Conservation (phyloP, 1,139 yeast genomes). For the Debaryomyces psychrophilus region DNA sequence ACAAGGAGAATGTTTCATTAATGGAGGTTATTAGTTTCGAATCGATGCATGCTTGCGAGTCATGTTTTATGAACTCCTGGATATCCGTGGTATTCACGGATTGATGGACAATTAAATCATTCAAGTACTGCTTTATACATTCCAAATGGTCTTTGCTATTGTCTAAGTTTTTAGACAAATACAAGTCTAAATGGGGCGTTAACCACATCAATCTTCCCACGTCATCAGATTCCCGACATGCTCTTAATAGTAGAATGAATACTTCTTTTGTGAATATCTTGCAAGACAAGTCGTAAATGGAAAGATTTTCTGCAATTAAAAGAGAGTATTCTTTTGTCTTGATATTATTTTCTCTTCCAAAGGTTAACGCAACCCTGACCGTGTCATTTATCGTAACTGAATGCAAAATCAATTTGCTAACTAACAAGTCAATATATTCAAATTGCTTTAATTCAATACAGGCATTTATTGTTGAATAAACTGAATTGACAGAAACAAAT, state of each 20-base stretch:
- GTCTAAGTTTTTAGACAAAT: constrained; percentile 19
- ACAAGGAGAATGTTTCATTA: constrained; percentile 20
- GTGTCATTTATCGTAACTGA: constrained; percentile 21
- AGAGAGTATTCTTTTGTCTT: constrained; percentile 13
- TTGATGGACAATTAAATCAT: constrained; percentile 5
- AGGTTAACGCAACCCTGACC: constrained; percentile 21
- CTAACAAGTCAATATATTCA: constrained; percentile 36
- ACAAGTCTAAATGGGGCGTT: constrained; percentile 41
- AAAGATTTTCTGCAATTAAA: constrained; percentile 18
- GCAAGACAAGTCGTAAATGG: constrained; percentile 18
- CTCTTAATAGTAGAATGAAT: constrained; percentile 29
- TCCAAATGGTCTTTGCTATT: constrained; percentile 14
- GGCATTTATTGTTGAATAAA: constrained; percentile 34
- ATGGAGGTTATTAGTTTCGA: constrained; percentile 18
- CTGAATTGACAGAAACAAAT: constrained; percentile 19
- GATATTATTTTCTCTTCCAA: constrained; percentile 13
- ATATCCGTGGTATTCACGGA: not conserved
- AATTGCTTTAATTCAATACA: constrained; percentile 33
- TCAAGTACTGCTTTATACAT: constrained; percentile 11
- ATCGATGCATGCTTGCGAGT: constrained; percentile 14
- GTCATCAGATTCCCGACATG: constrained; percentile 34
- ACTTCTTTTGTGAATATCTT: constrained; percentile 31
- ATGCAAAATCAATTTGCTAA: constrained; percentile 39
- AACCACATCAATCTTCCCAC: constrained; percentile 45
- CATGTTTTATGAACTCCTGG: not conserved